Evolutionary conservation across 441 rosid genomes (phyloP).

Genomic region (Pelargonium cotyledonis): DNA sequence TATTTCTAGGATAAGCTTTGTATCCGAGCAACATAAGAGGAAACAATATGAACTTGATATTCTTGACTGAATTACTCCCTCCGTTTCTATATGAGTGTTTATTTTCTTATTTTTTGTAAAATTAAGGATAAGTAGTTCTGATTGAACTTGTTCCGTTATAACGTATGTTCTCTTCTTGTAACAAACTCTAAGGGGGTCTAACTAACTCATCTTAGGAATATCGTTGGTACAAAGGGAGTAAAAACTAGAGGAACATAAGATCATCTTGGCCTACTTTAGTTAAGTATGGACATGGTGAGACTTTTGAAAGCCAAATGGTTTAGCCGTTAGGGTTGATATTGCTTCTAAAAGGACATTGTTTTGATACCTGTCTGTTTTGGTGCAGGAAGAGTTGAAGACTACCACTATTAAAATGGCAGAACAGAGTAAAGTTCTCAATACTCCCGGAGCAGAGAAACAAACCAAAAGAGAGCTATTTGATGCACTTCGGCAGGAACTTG

Average conservation of each 20-base stretch:
- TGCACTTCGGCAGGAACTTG: slow-evolving; percentile 90
- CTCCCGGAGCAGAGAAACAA: slow-evolving; percentile 98
- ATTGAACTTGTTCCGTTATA: too few relatives aligned
- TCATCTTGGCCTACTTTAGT: neutral
- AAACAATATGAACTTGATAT: neutral
- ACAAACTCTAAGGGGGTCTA: neutral
- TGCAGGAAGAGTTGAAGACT: slow-evolving; percentile 82
- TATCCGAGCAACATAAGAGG: neutral
- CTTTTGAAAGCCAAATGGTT: neutral
- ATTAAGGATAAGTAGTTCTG: too few relatives aligned
- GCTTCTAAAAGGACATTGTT: neutral
- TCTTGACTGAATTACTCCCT: neutral
- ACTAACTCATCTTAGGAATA: neutral
- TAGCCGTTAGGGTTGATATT: neutral
- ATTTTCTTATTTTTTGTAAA: too few relatives aligned
- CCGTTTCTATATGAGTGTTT: too few relatives aligned
- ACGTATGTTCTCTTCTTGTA: too few relatives aligned
- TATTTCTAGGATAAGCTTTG: neutral
- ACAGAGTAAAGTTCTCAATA: slow-evolving; percentile 84
- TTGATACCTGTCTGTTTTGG: slow-evolving; percentile 7
- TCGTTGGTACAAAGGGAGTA: neutral
- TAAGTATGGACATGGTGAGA: neutral
- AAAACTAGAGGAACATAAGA: neutral
- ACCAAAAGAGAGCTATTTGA: slow-evolving; percentile 93
- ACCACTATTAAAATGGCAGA: slow-evolving; percentile 89